phyloP scores from a whole-genome alignment of 192 early-diverging fungal genomes.

The Mortierella alpina region DNA sequence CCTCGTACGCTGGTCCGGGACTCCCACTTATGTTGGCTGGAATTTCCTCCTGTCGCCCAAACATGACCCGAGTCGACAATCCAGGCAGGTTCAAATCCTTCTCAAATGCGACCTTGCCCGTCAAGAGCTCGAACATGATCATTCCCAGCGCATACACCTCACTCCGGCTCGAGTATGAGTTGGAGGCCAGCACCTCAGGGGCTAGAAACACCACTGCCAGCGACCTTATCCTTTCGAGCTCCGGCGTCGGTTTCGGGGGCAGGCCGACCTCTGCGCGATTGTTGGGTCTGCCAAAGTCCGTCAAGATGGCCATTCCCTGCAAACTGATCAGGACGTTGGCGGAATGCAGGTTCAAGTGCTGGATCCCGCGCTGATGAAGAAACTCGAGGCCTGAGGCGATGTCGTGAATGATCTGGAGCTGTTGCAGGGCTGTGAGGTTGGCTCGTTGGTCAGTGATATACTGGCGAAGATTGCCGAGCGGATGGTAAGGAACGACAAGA shows the following conservation, averaged over 20 bases:
- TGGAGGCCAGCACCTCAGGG: conserved; percentile 39
- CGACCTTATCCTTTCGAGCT: conserved; percentile 27
- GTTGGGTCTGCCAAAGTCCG: conserved; percentile 37
- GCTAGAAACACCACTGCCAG: conserved; percentile 38
- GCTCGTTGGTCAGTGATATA: conserved; percentile 29
- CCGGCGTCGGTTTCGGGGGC: conserved; percentile 40
- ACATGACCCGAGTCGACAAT: conserved; percentile 41
- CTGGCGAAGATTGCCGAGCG: conserved; percentile 40
- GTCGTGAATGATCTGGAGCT: conserved; percentile 50
- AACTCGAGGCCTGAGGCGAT: conserved; percentile 42
- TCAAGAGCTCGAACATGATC: conserved; percentile 49
- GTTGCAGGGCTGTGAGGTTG: conserved; percentile 29
- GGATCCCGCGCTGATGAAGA: conserved; percentile 36
- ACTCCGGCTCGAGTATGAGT: conserved; percentile 35
- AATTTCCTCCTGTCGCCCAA: conserved; percentile 44
- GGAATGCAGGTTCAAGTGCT: conserved; percentile 41
- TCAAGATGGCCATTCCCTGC: conserved; percentile 34
- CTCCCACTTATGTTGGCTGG: conserved; percentile 27
- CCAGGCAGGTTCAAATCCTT: conserved; percentile 34
- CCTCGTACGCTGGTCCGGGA: conserved; percentile 38
- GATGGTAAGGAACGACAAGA: conserved; percentile 36
- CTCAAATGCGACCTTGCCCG: conserved; percentile 41
- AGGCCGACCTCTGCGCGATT: conserved; percentile 33
- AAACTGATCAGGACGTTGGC: conserved; percentile 41
- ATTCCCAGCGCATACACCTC: conserved; percentile 50